These are phyloP conservation scores for Cercospora janseana DNA, from an alignment of 2,329 filamentous ascomycete genomes.

Conservation along the genomic window DNA sequence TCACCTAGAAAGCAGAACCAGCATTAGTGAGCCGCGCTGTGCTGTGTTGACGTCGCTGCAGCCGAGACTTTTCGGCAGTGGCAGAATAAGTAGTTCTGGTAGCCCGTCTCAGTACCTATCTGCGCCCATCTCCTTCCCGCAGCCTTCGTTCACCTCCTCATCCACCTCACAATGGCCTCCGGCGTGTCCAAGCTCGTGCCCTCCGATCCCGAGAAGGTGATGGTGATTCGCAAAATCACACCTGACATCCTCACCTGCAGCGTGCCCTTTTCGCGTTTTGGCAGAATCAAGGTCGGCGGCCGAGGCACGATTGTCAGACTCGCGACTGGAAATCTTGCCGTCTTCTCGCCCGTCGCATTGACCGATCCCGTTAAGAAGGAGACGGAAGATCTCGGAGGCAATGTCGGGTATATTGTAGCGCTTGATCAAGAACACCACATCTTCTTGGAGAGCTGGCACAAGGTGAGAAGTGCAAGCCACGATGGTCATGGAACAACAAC, in stretches of 20 bases:
- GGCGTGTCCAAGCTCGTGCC: constrained; percentile 42
- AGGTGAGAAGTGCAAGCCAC: constrained; percentile 32
- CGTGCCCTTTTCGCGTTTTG: constrained; percentile 80
- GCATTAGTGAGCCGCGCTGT: background rate
- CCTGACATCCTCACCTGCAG: constrained; percentile 76
- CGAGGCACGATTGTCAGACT: constrained; percentile 83
- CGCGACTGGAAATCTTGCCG: constrained; percentile 71
- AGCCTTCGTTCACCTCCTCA: background rate
- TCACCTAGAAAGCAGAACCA: background rate
- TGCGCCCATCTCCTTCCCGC: background rate
- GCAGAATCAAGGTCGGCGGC: constrained; percentile 77
- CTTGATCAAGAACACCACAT: constrained; percentile 94
- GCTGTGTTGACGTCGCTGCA: constrained; percentile 6
- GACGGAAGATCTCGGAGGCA: constrained; percentile 54
- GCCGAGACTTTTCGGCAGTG: background rate
- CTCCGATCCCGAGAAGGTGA: constrained; percentile 72
- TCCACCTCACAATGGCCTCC: constrained; percentile 31
- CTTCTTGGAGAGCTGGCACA: constrained; percentile 81
- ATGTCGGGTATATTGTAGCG: constrained; percentile 80
- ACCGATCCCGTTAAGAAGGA: constrained; percentile 70
- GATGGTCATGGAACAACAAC: background rate
- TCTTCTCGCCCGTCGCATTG: constrained; percentile 88
- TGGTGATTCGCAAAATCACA: constrained; percentile 85
- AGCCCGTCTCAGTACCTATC: background rate
- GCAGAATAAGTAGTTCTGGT: constrained; percentile 30